Percentiles rank a stretch among this genome's conserved stretches.
phyloP scores from a whole-genome alignment of 2,329 filamentous ascomycete genomes.

The Calonectria pseudoturangicola region DNA sequence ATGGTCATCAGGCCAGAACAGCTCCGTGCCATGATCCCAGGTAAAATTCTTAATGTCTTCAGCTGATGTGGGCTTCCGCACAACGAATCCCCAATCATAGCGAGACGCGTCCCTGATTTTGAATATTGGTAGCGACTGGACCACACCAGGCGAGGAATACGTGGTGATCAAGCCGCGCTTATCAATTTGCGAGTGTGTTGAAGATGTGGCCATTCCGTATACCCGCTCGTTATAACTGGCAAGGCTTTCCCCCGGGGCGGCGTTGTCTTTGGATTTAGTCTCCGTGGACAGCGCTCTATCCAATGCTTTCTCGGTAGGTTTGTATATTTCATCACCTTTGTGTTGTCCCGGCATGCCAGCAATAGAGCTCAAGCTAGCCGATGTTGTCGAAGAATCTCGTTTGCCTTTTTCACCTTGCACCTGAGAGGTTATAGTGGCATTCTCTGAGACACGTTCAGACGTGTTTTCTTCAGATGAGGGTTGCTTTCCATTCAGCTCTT shows the following conservation, averaged over 20 bases:
- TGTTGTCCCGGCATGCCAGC: too few species aligned
- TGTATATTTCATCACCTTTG: too few species aligned
- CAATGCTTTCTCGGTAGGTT: too few species aligned
- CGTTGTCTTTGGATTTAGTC: too few species aligned
- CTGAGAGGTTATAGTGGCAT: background rate
- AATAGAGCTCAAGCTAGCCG: too few species aligned
- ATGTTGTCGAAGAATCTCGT: background rate
- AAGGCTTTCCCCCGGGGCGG: too few species aligned
- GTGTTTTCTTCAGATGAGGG: background rate
- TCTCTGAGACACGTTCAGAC: background rate
- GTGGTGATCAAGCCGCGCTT: background rate
- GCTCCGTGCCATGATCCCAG: background rate
- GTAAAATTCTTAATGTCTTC: background rate
- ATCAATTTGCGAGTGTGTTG: background rate
- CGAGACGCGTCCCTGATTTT: background rate
- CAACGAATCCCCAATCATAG: background rate
- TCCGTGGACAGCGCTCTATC: too few species aligned
- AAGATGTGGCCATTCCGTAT: background rate
- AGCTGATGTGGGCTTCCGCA: background rate
- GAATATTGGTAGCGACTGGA: background rate
- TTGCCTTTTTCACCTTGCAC: background rate
- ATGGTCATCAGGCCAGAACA: conserved; percentile 14
- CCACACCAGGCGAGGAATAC: background rate
- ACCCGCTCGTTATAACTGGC: too few species aligned
- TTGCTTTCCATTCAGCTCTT: background rate